phyloP scores from a whole-genome alignment of 805 yeast species.

The Ogataea glucozyma region DNA sequence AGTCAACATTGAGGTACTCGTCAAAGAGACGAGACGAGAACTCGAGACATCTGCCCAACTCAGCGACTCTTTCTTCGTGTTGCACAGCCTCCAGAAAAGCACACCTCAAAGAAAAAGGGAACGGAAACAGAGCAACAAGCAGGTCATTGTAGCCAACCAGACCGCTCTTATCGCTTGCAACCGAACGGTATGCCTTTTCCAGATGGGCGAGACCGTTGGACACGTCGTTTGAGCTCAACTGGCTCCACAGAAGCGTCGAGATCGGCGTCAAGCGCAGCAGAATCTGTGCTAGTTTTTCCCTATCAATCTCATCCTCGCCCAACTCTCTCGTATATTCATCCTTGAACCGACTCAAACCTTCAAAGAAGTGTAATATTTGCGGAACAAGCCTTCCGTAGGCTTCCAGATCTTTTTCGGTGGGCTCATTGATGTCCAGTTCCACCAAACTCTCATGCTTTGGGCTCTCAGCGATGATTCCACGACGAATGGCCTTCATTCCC shows the following conservation, averaged over 20 bases:
- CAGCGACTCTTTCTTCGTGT: slow-evolving; percentile 11
- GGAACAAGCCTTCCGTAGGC: slow-evolving; percentile 8
- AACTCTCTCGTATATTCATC: slow-evolving; percentile 32
- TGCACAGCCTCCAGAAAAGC: slow-evolving; percentile 19
- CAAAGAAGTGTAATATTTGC: slow-evolving; percentile 12
- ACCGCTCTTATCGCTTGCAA: slow-evolving; percentile 4
- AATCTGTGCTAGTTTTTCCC: slow-evolving; percentile 19
- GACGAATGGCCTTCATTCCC: slow-evolving; percentile 49
- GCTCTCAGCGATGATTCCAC: slow-evolving; percentile 37
- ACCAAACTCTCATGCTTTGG: slow-evolving; percentile 6
- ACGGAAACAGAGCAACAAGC: slow-evolving; percentile 35
- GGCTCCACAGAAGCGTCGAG: slow-evolving; percentile 57
- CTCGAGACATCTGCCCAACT: slow-evolving; percentile 15
- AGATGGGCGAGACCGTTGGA: slow-evolving; percentile 25
- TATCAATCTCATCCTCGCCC: slow-evolving; percentile 8
- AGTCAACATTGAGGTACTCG: slow-evolving; percentile 28
- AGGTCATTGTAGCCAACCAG: slow-evolving; percentile 26
- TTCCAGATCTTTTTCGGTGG: too few relatives aligned
- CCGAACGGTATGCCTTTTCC: slow-evolving; percentile 12
- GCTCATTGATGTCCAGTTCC: too few relatives aligned
- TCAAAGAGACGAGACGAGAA: slow-evolving; percentile 31
- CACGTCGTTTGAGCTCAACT: slow-evolving; percentile 43
- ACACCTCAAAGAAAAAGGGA: slow-evolving; percentile 25
- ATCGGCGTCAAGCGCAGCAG: slow-evolving; percentile 58
- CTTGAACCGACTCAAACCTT: slow-evolving; percentile 34